Evolutionary conservation across 352 stramenopile species (phyloP).

Genomic region (Phytophthora cryptogea): DNA sequence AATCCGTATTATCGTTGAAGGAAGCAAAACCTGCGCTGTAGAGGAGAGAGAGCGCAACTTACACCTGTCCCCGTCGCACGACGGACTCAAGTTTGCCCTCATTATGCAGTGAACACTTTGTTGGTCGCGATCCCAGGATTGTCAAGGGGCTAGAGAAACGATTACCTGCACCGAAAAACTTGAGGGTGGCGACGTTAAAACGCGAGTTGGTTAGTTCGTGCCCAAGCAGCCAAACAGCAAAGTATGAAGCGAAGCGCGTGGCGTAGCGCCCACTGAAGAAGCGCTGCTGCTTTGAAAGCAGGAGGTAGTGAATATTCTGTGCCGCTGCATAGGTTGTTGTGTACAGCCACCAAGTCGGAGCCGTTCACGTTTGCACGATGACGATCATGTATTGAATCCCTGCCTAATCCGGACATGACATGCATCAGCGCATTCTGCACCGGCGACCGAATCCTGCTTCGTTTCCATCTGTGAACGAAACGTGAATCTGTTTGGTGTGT

Average conservation of each 20-base stretch:
- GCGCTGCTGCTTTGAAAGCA: neutral
- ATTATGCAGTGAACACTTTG: neutral
- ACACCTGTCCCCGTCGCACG: neutral
- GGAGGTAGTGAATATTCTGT: neutral
- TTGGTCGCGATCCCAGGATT: slow-evolving; percentile 16
- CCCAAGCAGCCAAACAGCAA: slow-evolving; percentile 8
- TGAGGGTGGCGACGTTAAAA: slow-evolving; percentile 9
- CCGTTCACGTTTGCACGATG: too few species aligned
- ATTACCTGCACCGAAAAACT: slow-evolving; percentile 13
- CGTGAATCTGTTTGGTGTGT: neutral
- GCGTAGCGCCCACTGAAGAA: neutral
- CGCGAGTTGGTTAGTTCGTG: slow-evolving; percentile 1
- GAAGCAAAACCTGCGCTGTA: slow-evolving; percentile 8
- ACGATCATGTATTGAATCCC: too few species aligned
- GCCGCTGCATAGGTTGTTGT: neutral
- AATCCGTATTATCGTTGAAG: slow-evolving; percentile 12
- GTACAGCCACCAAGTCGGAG: too few species aligned
- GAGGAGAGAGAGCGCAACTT: neutral
- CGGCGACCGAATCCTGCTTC: neutral
- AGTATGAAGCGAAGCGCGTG: too few species aligned
- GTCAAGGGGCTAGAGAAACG: slow-evolving; percentile 6
- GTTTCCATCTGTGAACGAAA: neutral
- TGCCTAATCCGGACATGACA: too few species aligned
- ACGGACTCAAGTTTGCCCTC: slow-evolving; percentile 3
- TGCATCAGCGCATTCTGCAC: too few species aligned